Base-by-base conservation (phyloP, 371 early-diverging fungal genomes). In the Mortierella sp. region DNA sequence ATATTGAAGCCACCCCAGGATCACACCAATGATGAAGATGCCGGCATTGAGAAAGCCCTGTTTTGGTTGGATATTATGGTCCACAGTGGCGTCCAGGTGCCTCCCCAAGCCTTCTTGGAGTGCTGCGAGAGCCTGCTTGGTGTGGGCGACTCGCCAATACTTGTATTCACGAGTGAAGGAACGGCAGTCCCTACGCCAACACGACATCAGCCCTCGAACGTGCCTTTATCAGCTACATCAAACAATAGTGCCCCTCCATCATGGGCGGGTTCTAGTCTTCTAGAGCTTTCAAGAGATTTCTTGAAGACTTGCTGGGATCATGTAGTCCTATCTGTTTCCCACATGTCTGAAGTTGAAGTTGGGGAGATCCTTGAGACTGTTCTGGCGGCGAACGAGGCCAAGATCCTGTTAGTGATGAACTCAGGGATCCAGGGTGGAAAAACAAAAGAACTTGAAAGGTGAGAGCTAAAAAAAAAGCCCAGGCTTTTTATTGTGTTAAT, bases 31-130 rank as follows among this genome's bases (percentile, higher is more conserved):
- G n/a, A 22, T 5, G 23, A 58, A 19, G 61, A 31, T n/a, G 47
- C 58, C 1, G 57, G 62, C 13, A 37, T 70, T 2, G 23, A 64
- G 9, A 61, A 64, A 19, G 75, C 80, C 0, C 26, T 79, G 8
- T 54, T 60, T 23, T 79, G 74, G 80, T 28, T 79, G 17, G 64
- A 59, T 7, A 23, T 74, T 2, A 70, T 79, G 74, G 80, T 74
- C 22, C 68, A 70, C 19, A 73, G 74, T 37, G 70, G 73, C 7
- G 71, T 74, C 5, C 60, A 61, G 5, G 29, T 79, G 22, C 74
- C 80, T 23, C 10, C 47, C 1, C 60, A 40, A 19, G 80, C 68
- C 10, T 74, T 79, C 45, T n/a, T 54, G 32, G 75, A 66, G n/a
- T 79, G 70, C 37, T 70, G 80, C 42, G 68, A 70, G 6, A 9